A percentile compares a stretch with the other conserved stretches of the same genome.
phyloP scores from a whole-genome alignment of 2,329 filamentous ascomycete genomes.

The Berkeleyomyces rouxiae region DNA sequence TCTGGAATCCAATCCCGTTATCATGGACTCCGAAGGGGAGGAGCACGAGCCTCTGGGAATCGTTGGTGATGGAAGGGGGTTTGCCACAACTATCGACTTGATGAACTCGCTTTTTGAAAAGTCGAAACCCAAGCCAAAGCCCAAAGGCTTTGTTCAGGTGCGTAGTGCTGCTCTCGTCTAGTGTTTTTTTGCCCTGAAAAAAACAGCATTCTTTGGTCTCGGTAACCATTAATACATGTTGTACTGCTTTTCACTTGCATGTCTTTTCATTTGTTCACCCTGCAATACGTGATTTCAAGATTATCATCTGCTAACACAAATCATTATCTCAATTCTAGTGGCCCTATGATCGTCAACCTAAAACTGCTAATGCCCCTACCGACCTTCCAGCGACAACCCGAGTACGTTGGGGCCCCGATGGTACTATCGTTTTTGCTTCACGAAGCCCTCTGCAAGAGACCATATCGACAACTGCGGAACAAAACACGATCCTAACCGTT shows the following conservation, averaged over 20 bases:
- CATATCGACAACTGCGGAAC: neutral
- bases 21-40: conserved; percentile 4
- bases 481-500: conserved; percentile 24
- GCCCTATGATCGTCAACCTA: conserved; percentile 68
- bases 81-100: conserved; percentile 80
- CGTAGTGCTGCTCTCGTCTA: conserved; percentile 35
- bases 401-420: conserved; percentile 62
- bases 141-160: conserved; percentile 67
- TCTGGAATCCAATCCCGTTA: conserved; percentile 13
- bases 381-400: conserved; percentile 30
- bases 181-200: neutral
- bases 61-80: conserved; percentile 42
- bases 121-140: conserved; percentile 40
- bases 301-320: conserved; percentile 17
- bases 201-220: neutral
- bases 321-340: conserved; percentile 42
- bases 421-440: conserved; percentile 47
- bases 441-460: conserved; percentile 15
- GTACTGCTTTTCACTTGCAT: neutral
- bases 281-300: neutral
- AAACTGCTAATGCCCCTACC: conserved; percentile 31
- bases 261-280: neutral
- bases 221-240: conserved; percentile 6
- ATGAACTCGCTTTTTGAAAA: conserved; percentile 89
- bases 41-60: conserved; percentile 9